Evolutionary conservation across 139 green algal genomes (phyloP).

Genomic region (Ettlia oleoabundans): DNA sequence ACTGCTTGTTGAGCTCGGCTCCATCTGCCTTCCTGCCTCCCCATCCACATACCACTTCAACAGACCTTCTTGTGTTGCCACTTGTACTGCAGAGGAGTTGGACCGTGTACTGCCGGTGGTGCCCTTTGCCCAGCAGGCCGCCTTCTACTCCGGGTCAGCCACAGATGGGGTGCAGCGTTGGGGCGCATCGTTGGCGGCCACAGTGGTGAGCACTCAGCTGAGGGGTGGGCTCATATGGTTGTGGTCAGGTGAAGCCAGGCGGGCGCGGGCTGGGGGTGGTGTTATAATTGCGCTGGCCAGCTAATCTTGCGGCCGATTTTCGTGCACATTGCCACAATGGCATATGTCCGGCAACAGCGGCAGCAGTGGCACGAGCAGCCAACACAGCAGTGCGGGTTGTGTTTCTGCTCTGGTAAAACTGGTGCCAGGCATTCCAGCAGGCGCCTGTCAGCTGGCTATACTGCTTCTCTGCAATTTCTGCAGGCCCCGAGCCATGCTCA

Average conservation of each 20-base stretch:
- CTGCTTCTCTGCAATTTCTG: not conserved
- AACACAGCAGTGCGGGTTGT: no score
- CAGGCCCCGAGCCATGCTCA: no score
- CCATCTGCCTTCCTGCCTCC: not conserved
- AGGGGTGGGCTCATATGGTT: no score
- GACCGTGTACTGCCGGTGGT: slow-evolving; percentile 66
- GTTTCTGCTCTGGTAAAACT: no score
- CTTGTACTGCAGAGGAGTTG: slow-evolving; percentile 30
- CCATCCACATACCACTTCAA: not conserved
- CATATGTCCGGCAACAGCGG: no score
- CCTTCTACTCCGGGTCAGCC: slow-evolving; percentile 50
- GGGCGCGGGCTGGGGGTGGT: not conserved
- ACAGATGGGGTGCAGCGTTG: slow-evolving; percentile 59
- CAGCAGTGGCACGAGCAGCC: no score
- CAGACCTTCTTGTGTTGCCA: no score
- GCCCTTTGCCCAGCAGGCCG: slow-evolving; percentile 60
- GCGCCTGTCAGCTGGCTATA: no score
- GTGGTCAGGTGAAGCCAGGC: not conserved
- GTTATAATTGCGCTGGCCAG: not conserved
- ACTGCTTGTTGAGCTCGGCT: not conserved
- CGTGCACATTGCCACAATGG: no score
- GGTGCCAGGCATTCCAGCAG: no score
- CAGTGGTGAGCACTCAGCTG: slow-evolving; percentile 60
- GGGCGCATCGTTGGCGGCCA: slow-evolving; percentile 56
- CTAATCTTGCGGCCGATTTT: no score